These are phyloP conservation scores for Pseudopithomyces chartarum DNA, from an alignment of 2,329 filamentous ascomycete genomes.

Conservation along the genomic window DNA sequence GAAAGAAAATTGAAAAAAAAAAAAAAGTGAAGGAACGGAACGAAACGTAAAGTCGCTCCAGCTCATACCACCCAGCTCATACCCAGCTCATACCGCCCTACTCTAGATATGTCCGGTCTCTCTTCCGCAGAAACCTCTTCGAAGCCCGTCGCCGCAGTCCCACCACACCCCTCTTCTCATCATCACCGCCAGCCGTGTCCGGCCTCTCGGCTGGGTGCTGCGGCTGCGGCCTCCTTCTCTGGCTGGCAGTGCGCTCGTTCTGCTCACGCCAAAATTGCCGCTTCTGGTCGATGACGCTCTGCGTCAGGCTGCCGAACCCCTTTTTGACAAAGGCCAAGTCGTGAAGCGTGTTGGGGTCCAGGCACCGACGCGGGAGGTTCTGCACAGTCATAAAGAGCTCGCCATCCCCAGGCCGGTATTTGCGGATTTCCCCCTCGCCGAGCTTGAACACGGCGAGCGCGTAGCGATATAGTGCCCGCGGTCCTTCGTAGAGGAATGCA, in stretches of 20 bases:
- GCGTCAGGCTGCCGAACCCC: constrained; percentile 80
- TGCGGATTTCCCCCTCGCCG: constrained; percentile 75
- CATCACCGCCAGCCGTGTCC: constrained; percentile 26
- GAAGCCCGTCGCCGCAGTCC: constrained; percentile 30
- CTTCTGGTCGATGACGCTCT: constrained; percentile 78
- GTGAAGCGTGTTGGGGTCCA: constrained; percentile 82
- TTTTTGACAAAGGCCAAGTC: constrained; percentile 82
- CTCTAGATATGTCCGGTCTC: background rate
- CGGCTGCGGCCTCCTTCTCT: constrained; percentile 5
- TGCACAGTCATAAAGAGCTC: constrained; percentile 97
- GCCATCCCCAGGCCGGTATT: constrained; percentile 81
- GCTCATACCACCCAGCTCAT: background rate
- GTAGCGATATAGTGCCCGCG: constrained; percentile 90
- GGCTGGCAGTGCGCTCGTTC: constrained; percentile 25
- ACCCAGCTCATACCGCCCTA: background rate
- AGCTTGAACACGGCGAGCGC: constrained; percentile 90
- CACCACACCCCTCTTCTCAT: constrained; percentile 18
- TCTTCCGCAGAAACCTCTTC: constrained; percentile 25
- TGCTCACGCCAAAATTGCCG: constrained; percentile 52
- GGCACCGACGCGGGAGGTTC: constrained; percentile 76
- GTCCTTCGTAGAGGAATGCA: constrained; percentile 92
- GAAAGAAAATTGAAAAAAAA: background rate
- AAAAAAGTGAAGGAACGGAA: background rate
- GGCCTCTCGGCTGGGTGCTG: constrained; percentile 17
- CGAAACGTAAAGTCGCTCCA: background rate